Percentiles rank a stretch among this genome's conserved stretches.
Conservation (phyloP, 1,284 basidiomycete species). For the Rhodotorula sp. region DNA sequence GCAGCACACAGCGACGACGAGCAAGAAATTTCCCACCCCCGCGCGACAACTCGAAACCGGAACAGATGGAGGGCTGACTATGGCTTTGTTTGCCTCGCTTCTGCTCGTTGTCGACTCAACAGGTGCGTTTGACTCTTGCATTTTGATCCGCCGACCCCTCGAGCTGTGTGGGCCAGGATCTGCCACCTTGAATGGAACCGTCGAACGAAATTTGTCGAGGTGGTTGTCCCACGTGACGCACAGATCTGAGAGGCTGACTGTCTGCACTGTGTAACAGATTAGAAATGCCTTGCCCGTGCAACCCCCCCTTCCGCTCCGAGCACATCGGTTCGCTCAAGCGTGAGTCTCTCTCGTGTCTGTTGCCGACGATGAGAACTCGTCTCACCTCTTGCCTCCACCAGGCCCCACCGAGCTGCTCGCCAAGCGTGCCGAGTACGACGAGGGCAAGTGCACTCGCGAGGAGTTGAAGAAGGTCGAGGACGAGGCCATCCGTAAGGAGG, state of each 20-base stretch:
- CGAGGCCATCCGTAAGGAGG: slow-evolving; percentile 49
- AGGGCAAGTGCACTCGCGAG: slow-evolving; percentile 43
- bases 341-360: neutral
- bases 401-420: slow-evolving; percentile 45
- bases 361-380: neutral
- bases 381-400: neutral
- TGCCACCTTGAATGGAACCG: neutral
- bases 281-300: slow-evolving; percentile 14
- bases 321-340: slow-evolving; percentile 50
- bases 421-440: slow-evolving; percentile 44
- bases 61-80: neutral
- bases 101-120: neutral
- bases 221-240: neutral
- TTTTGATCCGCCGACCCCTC: neutral
- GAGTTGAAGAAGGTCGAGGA: slow-evolving; percentile 49
- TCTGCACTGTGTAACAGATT: neutral
- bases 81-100: neutral
- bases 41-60: neutral
- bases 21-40: neutral
- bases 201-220: neutral
- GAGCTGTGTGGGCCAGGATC: neutral
- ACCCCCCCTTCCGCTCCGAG: slow-evolving; percentile 49
- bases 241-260: neutral
- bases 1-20: no score
- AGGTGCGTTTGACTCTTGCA: neutral